Evolutionary conservation across 2,329 filamentous ascomycete genomes (phyloP).

Genomic region (Fusarium oxysporum): DNA sequence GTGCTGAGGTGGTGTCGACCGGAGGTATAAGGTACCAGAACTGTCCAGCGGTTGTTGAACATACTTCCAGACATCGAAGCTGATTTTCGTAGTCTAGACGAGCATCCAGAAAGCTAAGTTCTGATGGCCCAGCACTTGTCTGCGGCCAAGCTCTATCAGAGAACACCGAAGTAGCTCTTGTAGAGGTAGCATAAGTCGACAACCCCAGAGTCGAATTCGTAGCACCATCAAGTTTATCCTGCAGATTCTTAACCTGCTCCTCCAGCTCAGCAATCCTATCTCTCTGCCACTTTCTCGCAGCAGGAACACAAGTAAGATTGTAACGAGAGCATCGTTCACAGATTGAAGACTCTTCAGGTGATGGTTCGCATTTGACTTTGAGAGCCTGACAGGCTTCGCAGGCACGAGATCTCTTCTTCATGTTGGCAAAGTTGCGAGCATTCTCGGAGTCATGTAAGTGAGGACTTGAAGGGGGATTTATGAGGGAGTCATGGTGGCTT

Average conservation of each 20-base stretch:
- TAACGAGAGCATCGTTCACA: constrained; percentile 27
- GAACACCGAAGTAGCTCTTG: constrained; percentile 22
- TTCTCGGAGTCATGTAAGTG: neutral
- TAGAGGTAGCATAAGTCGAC: constrained; percentile 6
- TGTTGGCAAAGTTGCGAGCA: neutral
- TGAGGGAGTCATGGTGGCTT: constrained; percentile 4
- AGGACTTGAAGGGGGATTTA: neutral
- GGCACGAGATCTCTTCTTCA: constrained; percentile 31
- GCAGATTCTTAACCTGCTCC: constrained; percentile 21
- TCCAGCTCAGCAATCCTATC: constrained; percentile 26
- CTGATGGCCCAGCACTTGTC: neutral
- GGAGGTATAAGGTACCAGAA: constrained; percentile 19
- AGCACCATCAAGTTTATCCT: constrained; percentile 7
- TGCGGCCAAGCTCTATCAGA: constrained; percentile 5
- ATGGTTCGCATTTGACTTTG: constrained; percentile 32
- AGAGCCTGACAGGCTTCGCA: constrained; percentile 34
- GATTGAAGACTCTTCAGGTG: neutral
- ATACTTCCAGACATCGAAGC: neutral
- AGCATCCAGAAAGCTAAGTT: constrained; percentile 14
- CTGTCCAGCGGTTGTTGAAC: neutral
- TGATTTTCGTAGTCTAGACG: constrained; percentile 19
- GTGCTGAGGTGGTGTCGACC: neutral
- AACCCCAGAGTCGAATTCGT: constrained; percentile 3
- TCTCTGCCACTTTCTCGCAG: constrained; percentile 26
- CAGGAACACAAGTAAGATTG: constrained; percentile 18